Evolutionary conservation across 1,284 basidiomycete species (phyloP), one percentile per base, ranked within the genome.

Genomic region (Cutaneotrichosporon daszewskae): DNA sequence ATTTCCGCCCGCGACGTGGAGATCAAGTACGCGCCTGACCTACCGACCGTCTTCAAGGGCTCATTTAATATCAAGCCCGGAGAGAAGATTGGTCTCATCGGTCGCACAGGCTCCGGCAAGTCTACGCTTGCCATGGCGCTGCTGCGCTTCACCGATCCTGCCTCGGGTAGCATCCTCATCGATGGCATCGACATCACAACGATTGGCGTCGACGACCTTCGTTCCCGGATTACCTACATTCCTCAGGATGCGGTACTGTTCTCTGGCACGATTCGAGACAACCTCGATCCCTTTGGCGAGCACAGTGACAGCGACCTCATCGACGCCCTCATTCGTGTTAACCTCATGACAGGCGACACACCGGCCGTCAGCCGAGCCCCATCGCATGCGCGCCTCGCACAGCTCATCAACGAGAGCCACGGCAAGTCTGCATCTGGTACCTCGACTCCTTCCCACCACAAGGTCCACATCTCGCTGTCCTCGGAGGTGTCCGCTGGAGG

Each of bases 161-260:
- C 78, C 2, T 72, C 73, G 10, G 92, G 92, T 0, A 78, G 75
- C 36, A 91, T 96, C 50, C 41, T 84, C 40, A 81, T 95, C 32
- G 89, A 92, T 55, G 89, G 89, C 1, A 82, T 95, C 54, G 88
- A 95, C 65, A 87, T 95, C 45, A 82, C 84, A 0, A 81, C 74
- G 5, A 91, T 97, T 51, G 90, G 90, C 1, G 73, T 94, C 18
- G 78, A 87, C 60, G 88, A 92, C 66, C 65, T 95, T 25, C 66
- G 73, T 13, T 66, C 64, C 2, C 53, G 67, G 5, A 66, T 75
- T 36, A 72, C 72, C 3, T 72, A 74, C 39, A 74, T 75, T 20
- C 72, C 73, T 3, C 74, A 75, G 57, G 66, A 90, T 51, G 84
- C 87, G 2, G 82, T 88, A 0, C 73, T 94, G 3, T 94, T 95